Evolutionary conservation across 306 rosid species (phyloP), one percentile per base, ranked within the genome.

Genomic region (Fragaria iinumae): DNA sequence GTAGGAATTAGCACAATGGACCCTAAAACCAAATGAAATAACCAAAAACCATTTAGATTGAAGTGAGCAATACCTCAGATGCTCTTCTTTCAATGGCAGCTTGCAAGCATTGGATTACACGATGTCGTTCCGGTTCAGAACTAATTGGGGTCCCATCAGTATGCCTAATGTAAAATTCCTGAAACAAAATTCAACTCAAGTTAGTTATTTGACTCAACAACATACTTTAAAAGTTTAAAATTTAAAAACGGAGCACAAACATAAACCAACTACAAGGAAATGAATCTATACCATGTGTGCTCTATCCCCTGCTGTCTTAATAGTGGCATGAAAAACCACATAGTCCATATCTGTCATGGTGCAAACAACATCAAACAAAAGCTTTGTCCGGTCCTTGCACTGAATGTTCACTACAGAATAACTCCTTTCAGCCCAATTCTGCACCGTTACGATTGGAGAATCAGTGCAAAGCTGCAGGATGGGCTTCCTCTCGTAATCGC

Each of bases 281-380:
- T 63, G 60, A 57, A 47, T 38, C 62, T 72, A 62, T 83, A 92
- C 98, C 97, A 90, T 83, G 84, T 66, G 87, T 9, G 90, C 97
- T 62, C 72, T 81, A 67, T 87, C 88, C 69, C 75, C 76, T 21
- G 84, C 71, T 2, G 99, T 86, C 72, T 86, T 84, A 38, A 95
- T 83, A 12, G 97, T 95, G 41, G 93, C 99, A 78, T 95, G 99
- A 79, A 92, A 95, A 56, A 95, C 96, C 53, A 90, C 90, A 77
- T 95, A 95, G 64, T 89, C 91, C 99, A 95, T 92, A 75, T 95
- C 97, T 8, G 99, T 95, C 85, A 95, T 80, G 36, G 93, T 95
- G 86, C 93, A 95, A 43, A 95, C 87, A 20, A 95, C 89, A 63
- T 95, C 99, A 8, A 89, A 95, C 71, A 92, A 83, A 23, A 95